Base-by-base conservation (phyloP, 768 basidiomycete genomes). In the Leucogyrophana mollusca region DNA sequence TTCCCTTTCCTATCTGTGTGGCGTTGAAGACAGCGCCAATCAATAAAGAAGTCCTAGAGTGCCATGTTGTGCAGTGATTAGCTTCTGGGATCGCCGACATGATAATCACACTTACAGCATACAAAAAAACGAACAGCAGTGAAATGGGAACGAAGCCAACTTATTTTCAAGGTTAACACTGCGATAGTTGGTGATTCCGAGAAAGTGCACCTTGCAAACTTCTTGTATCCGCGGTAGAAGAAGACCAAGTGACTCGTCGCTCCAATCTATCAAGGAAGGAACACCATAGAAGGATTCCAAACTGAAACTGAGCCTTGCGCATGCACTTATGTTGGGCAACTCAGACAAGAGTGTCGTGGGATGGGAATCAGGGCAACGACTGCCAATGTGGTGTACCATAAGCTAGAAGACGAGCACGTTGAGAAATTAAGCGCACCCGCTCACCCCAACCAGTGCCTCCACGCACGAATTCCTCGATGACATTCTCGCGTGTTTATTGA, bases 211-310 rank as follows among this genome's bases (percentile, higher is more conserved):
- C 38, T 60, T 34, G 46, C 71, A 73, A 22, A 61, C 57, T 4
- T 47, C 50, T 43, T 71, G 71, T 8, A 73, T 54, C 14, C 62
- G 55, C 1, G 71, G 72, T 2, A 73, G 40, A 5, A 73, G 52
- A 1, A 70, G 69, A 5, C 71, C 71, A 32, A 64, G 56, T 25
- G 58, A 62, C 16, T 61, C 71, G 54, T 69, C 70, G 48, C 69
- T 68, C 70, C 71, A 73, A 22, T 70, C 70, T 9, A 25, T 23
- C 5, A 53, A 32, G 48, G n/a, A 62, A 65, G 5, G 59, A 33
- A 34, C 46, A 48, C 36, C 49, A 61, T 42, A 53, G 62, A 2
- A 61, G 49, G 6, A 53, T 47, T 11, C 43, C 40, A 42, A 58
- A 57, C 34, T 62, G 61, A 16, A 60, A 35, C 9, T 39, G 32